Conservation (phyloP, 345 rosid species). For the Passiflora organensis region DNA sequence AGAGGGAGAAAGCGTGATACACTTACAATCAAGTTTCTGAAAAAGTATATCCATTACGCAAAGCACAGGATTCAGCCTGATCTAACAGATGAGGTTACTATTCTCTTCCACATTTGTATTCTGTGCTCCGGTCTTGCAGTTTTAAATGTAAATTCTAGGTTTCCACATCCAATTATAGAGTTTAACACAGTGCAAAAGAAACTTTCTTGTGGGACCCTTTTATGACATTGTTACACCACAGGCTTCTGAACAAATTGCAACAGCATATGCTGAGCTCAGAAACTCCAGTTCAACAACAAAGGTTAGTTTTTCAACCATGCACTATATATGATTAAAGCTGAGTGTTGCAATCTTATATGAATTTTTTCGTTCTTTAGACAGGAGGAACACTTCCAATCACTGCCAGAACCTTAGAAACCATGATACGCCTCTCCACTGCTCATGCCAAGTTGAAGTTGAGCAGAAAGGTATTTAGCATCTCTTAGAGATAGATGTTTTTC, state of each 20-base stretch:
- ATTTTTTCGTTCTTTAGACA: conserved; percentile 47
- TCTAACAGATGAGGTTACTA: conserved; percentile 80
- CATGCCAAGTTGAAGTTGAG: conserved; percentile 93
- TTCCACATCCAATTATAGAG: too few species aligned
- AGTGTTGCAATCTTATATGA: conserved; percentile 7
- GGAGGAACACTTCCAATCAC: conserved; percentile 99
- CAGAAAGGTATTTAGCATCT: conserved; percentile 53
- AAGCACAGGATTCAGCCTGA: conserved; percentile 93
- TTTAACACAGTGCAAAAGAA: too few species aligned
- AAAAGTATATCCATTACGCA: conserved; percentile 96
- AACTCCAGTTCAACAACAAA: conserved; percentile 65
- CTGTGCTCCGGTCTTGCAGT: not conserved
- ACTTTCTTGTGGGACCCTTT: too few species aligned
- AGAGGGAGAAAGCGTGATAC: conserved; percentile 73
- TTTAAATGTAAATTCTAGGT: too few species aligned
- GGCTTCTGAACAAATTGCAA: conserved; percentile 93
- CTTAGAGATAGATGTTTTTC: not conserved
- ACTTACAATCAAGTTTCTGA: conserved; percentile 76
- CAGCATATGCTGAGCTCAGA: conserved; percentile 90
- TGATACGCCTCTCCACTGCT: conserved; percentile 94
- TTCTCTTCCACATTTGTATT: conserved; percentile 2
- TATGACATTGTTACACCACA: conserved; percentile 17
- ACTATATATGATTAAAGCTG: not conserved
- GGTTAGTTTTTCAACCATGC: conserved; percentile 32
- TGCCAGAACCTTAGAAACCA: conserved; percentile 95